Conservation (phyloP, 2,329 filamentous ascomycete genomes). For the Blastomyces gilchristii region DNA sequence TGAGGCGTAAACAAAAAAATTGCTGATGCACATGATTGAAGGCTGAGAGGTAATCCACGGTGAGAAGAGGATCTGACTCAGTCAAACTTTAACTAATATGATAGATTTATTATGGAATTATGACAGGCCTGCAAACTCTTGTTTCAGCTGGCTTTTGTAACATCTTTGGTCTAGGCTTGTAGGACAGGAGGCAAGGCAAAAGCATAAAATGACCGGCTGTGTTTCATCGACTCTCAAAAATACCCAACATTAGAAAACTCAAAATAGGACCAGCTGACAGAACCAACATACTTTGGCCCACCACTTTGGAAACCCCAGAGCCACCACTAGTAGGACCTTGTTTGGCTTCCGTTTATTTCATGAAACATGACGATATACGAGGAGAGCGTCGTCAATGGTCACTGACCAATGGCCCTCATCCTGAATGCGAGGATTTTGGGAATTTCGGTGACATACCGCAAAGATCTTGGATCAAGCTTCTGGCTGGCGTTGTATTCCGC, state of each 20-base stretch:
- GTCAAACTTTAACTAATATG: not conserved
- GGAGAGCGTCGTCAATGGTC: not conserved
- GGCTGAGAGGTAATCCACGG: not conserved
- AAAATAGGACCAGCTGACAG: not conserved
- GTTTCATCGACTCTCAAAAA: not conserved
- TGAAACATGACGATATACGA: not conserved
- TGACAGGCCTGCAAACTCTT: no score
- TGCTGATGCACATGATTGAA: not conserved
- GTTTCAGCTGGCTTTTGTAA: not conserved
- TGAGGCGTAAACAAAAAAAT: not conserved
- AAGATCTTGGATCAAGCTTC: constrained; percentile 8
- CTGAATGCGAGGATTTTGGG: constrained; percentile 16
- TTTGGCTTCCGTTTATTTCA: not conserved
- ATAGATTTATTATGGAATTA: no score
- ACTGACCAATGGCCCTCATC: constrained; percentile 28
- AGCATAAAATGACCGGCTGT: not conserved
- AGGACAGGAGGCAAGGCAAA: not conserved
- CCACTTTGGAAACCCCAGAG: no score
- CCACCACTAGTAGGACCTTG: not conserved
- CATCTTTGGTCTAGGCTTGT: not conserved
- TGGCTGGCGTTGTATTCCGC: constrained; percentile 17
- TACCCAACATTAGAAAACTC: not conserved
- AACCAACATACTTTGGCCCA: not conserved
- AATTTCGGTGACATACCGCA: constrained; percentile 14
- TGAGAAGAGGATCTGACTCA: not conserved